Evolutionary conservation across 495 filamentous ascomycete species (phyloP).

Genomic region (Hypoxylon fuscum): DNA sequence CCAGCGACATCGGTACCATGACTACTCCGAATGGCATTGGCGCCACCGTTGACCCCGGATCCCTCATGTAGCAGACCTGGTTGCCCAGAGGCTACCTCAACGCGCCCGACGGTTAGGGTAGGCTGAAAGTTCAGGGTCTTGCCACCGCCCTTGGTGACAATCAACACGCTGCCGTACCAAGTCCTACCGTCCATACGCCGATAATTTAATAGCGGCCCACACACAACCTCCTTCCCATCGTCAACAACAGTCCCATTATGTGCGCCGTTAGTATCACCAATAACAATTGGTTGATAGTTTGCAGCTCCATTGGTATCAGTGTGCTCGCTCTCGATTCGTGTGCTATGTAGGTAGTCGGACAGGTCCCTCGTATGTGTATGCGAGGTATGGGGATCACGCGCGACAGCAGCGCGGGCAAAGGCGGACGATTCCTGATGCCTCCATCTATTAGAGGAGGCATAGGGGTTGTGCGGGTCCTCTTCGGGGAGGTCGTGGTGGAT

Average conservation of each 20-base stretch:
- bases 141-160: conserved; percentile 75
- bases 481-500: conserved; percentile 42
- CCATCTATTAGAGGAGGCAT: conserved; percentile 60
- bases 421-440: conserved; percentile 62
- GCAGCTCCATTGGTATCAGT: conserved; percentile 38
- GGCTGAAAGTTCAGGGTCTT: conserved; percentile 50
- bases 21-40: conserved; percentile 38
- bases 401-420: conserved; percentile 50
- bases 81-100: conserved; percentile 23
- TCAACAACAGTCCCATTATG: conserved; percentile 16
- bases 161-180: conserved; percentile 88
- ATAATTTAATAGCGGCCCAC: conserved; percentile 86
- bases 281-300: conserved; percentile 52
- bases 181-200: conserved; percentile 74
- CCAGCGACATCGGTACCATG: conserved; percentile 48
- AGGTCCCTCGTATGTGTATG: conserved; percentile 53
- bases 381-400: conserved; percentile 53
- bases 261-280: conserved; percentile 47
- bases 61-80: conserved; percentile 20
- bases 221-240: conserved; percentile 70
- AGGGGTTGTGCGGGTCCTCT: conserved; percentile 50
- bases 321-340: conserved; percentile 50
- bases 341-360: conserved; percentile 59
- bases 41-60: conserved; percentile 28
- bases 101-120: conserved; percentile 44